These are phyloP conservation scores for Rhizodiscina lignyota DNA, from an alignment of 495 filamentous ascomycete species.

Conservation along the genomic window DNA sequence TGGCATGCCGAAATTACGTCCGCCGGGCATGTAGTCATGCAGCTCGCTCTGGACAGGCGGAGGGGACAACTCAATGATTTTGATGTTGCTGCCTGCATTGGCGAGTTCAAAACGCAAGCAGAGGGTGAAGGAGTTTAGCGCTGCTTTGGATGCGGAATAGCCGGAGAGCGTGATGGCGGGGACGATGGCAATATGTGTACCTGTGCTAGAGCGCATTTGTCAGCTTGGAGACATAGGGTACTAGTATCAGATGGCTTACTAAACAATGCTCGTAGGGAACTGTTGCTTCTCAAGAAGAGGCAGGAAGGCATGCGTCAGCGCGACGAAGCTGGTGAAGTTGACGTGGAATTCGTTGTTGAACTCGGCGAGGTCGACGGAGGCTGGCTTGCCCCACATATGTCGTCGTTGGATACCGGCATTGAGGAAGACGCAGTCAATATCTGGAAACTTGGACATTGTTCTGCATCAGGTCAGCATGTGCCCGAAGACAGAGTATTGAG, in stretches of 20 bases:
- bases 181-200: slow-evolving; percentile 26
- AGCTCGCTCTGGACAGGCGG: slow-evolving; percentile 5
- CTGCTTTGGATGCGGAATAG: slow-evolving; percentile 29
- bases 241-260: slow-evolving; percentile 2
- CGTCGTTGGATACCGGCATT: slow-evolving; percentile 10
- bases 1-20: slow-evolving; percentile 5
- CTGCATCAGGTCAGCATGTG: too few relatives aligned
- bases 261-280: slow-evolving; percentile 3
- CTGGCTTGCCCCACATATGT: slow-evolving; percentile 5
- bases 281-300: slow-evolving; percentile 7
- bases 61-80: not conserved
- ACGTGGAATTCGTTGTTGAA: slow-evolving; percentile 9
- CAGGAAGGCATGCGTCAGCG: slow-evolving; percentile 10
- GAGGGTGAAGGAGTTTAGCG: slow-evolving; percentile 25
- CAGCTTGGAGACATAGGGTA: not conserved
- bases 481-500: too few relatives aligned
- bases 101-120: slow-evolving; percentile 5
- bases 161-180: slow-evolving; percentile 23
- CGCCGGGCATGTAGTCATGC: too few relatives aligned
- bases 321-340: slow-evolving; percentile 11
- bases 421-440: slow-evolving; percentile 13
- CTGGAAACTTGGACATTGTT: too few relatives aligned
- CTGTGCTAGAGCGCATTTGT: slow-evolving; percentile 14
- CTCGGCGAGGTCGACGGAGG: slow-evolving; percentile 1
- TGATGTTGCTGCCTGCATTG: not conserved